These are phyloP conservation scores for Diphasiastrum complanatum DNA, from an alignment of 83 land plant species.

Conservation along the genomic window DNA sequence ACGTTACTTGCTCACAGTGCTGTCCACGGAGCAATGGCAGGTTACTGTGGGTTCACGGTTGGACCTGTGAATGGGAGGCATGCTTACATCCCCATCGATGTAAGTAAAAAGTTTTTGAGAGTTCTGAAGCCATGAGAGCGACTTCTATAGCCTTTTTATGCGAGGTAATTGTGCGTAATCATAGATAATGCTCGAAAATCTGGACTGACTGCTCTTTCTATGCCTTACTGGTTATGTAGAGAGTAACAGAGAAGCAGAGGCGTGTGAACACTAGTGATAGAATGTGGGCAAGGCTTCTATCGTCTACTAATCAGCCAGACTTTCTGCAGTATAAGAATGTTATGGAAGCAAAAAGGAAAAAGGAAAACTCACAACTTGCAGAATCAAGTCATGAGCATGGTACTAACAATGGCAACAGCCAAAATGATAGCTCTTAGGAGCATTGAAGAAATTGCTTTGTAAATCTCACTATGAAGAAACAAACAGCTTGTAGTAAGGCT, in stretches of 20 bases:
- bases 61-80: slow-evolving; percentile 77
- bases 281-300: slow-evolving; percentile 21
- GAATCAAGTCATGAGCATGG: too few species aligned
- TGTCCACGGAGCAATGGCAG: slow-evolving; percentile 86
- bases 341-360: too few species aligned
- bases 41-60: slow-evolving; percentile 67
- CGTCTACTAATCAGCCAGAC: slow-evolving; percentile 17
- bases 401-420: too few species aligned
- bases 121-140: not conserved
- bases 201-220: not conserved
- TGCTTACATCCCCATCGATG: slow-evolving; percentile 65
- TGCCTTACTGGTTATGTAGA: slow-evolving; percentile 9
- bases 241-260: slow-evolving; percentile 13
- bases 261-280: slow-evolving; percentile 5
- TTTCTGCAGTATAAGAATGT: not conserved
- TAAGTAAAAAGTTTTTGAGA: slow-evolving; percentile 16
- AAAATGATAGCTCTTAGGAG: too few species aligned
- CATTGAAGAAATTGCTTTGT: too few species aligned
- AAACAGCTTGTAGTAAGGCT: too few species aligned
- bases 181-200: too few species aligned
- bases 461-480: too few species aligned
- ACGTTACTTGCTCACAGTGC: slow-evolving; percentile 83
- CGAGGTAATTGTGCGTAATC: too few species aligned
- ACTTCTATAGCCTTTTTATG: not conserved
- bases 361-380: too few species aligned